These are phyloP conservation scores for Arthrobotrys musiformis DNA, from an alignment of 2,329 filamentous ascomycete species.

Conservation along the genomic window DNA sequence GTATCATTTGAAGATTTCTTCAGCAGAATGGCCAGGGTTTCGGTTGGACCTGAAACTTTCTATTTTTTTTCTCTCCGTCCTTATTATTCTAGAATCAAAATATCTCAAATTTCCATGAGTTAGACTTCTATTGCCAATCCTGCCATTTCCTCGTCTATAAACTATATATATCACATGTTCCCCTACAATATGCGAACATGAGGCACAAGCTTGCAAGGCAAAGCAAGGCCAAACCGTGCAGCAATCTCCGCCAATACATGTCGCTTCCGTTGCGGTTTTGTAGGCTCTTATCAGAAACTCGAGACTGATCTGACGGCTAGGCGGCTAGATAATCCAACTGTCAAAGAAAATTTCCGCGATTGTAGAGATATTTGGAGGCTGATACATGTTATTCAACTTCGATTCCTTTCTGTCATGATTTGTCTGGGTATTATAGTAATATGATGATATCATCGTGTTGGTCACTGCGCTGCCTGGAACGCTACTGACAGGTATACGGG, in stretches of 20 bases:
- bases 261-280: slow-evolving; percentile 21
- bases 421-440: too few species aligned
- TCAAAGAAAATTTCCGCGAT: background rate
- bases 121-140: background rate
- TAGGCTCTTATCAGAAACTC: slow-evolving; percentile 28
- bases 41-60: background rate
- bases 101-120: background rate
- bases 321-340: slow-evolving; percentile 46
- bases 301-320: slow-evolving; percentile 38
- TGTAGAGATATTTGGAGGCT: too few species aligned
- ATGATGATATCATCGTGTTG: too few species aligned
- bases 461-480: too few species aligned
- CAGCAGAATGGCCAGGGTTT: background rate
- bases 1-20: background rate
- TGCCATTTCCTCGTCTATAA: background rate
- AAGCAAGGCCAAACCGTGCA: background rate
- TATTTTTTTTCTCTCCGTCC: background rate
- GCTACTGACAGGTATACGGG: too few species aligned
- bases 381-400: too few species aligned
- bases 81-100: background rate
- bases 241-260: background rate
- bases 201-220: slow-evolving; percentile 9
- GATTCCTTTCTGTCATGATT: too few species aligned
- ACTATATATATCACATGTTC: slow-evolving; percentile 28
- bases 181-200: slow-evolving; percentile 21